A percentile compares a stretch with the other conserved stretches of the same genome.
Evolutionary conservation across 1,139 yeast genomes (phyloP).

Genomic region (Blastobotrys buckinghamii): DNA sequence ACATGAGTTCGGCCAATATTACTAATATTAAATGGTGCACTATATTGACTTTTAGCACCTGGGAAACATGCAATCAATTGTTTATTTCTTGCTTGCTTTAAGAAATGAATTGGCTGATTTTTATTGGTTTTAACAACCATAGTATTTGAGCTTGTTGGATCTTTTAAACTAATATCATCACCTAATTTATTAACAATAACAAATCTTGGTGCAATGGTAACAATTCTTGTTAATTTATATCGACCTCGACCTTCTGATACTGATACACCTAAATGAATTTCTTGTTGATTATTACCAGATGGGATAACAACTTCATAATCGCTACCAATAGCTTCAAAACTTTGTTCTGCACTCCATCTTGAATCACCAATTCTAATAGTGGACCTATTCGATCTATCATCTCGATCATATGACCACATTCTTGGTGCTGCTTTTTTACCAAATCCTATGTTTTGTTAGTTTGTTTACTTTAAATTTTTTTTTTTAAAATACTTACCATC

Average conservation of each 20-base stretch:
- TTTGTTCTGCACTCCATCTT: slow-evolving; percentile 66
- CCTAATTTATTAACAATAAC: slow-evolving; percentile 59
- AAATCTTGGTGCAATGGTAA: slow-evolving; percentile 79
- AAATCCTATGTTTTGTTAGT: slow-evolving; percentile 12
- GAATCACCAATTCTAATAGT: slow-evolving; percentile 65
- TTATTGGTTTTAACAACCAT: slow-evolving; percentile 42
- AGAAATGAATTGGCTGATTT: slow-evolving; percentile 58
- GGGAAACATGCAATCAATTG: slow-evolving; percentile 55
- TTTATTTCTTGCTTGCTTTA: slow-evolving; percentile 44
- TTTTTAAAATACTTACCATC: slow-evolving; percentile 11
- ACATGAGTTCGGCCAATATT: slow-evolving; percentile 79
- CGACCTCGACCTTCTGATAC: slow-evolving; percentile 86
- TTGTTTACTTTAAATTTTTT: neutral
- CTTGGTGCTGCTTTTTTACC: slow-evolving; percentile 47
- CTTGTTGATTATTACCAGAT: slow-evolving; percentile 52
- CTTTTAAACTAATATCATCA: slow-evolving; percentile 56
- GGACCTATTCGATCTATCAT: slow-evolving; percentile 63
- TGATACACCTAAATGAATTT: slow-evolving; percentile 68
- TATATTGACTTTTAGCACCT: slow-evolving; percentile 63
- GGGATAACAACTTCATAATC: slow-evolving; percentile 60
- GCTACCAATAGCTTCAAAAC: slow-evolving; percentile 90
- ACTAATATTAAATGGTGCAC: slow-evolving; percentile 79
- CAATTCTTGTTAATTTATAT: slow-evolving; percentile 69
- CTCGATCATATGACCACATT: slow-evolving; percentile 77
- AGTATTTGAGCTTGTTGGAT: slow-evolving; percentile 42